Evolutionary conservation across 2,329 filamentous ascomycete species (phyloP), one percentile per base, ranked within the genome.

Genomic region (Aspergillus calidoustus): DNA sequence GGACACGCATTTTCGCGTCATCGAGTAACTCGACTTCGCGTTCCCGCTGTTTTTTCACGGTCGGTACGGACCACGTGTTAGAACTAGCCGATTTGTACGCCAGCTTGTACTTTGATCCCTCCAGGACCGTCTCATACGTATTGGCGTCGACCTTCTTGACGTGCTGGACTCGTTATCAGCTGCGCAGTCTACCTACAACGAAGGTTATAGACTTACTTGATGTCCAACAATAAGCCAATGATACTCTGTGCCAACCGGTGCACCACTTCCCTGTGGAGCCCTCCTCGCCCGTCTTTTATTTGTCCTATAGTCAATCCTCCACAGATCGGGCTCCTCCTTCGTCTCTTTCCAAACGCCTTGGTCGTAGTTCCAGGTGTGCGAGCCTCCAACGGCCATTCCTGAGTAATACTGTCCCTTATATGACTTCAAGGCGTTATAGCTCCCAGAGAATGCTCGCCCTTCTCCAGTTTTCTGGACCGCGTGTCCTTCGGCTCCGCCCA

Each of bases 361-460:
- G 23, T 76, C 72, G 51, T 77, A 77, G 48, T 71, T 75, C 75
- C 75, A 77, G 28, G 68, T 75, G 57, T 77, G 74, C 0, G 75
- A 76, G 8, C 73, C 74, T 9, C 76, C 74, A 38, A 78, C 71
- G 1, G 74, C 71, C 68, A 77, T 79, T 4, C 72, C 75, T 9
- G 76, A 74, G 59, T 76, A 77, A 25, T 72, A 66, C 47, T 74
- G 71, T 13, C 76, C 74, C n/a, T 72, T 68, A 66, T 72, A 70
- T 2, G 67, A 66, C 57, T 77, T 76, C 15, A 77, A 64, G 3
- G 70, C 64, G 58, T 75, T 76, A 62, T 76, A 77, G 9, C 59
- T 61, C 5, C 65, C 59, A 17, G 30, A 13, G 19, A 46, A 41
- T 5, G 48, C 43, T 34, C 49, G 54, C 28, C 43, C 31, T 34